Evolutionary conservation across 1,284 basidiomycete genomes (phyloP).

Genomic region (Testicularia cyperi): DNA sequence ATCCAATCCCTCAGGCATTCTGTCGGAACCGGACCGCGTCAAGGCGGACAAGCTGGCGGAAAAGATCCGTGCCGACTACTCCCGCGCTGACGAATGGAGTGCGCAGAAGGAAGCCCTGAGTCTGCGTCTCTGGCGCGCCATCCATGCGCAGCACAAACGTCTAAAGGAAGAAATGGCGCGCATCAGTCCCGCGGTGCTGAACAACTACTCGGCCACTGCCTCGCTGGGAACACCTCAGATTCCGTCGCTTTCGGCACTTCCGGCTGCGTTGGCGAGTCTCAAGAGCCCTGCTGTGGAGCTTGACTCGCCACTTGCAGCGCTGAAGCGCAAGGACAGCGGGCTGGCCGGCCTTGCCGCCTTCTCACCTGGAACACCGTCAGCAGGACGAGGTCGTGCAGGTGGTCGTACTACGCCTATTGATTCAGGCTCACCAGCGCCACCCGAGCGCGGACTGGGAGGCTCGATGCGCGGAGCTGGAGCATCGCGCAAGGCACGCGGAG

Average conservation of each 20-base stretch:
- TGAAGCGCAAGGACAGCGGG: conserved; percentile 31
- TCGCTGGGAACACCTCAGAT: conserved; percentile 29
- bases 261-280: conserved; percentile 28
- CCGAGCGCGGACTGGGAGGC: conserved; percentile 25
- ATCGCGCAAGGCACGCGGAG: conserved; percentile 25
- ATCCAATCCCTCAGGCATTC: conserved; percentile 20
- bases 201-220: conserved; percentile 29
- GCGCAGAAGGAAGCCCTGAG: conserved; percentile 48
- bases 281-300: conserved; percentile 37
- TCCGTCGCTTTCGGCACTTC: conserved; percentile 26
- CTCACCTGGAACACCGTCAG: conserved; percentile 27
- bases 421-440: conserved; percentile 32
- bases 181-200: conserved; percentile 49
- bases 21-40: conserved; percentile 36
- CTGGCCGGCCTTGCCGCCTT: conserved; percentile 14
- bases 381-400: conserved; percentile 22
- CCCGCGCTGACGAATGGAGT: conserved; percentile 51
- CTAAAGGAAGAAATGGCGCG: conserved; percentile 44
- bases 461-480: conserved; percentile 17
- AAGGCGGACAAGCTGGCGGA: conserved; percentile 53
- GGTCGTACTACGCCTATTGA: conserved; percentile 35
- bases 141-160: conserved; percentile 46
- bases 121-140: conserved; percentile 42
- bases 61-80: conserved; percentile 49
- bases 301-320: conserved; percentile 23